Evolutionary conservation across 768 basidiomycete species (phyloP), one percentile per base, ranked within the genome.

Genomic region (Termitomyces sp.): DNA sequence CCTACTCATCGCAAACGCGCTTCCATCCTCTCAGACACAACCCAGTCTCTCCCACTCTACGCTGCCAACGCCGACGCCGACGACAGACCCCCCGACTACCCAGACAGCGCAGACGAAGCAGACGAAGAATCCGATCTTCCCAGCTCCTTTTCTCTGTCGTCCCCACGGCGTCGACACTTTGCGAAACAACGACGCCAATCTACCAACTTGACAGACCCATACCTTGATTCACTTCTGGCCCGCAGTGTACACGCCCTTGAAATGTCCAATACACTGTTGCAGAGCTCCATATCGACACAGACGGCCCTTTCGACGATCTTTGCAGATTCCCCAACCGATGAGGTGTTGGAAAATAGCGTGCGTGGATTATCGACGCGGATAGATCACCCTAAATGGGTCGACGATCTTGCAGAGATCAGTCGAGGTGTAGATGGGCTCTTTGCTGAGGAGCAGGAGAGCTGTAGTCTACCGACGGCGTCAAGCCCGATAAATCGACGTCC

Each of bases 241-340:
- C 83, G 90, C 58, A 90, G 88, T 60, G 88, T 93, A 14, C 84
- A 90, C 69, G 90, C 90, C 1, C 75, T 93, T 9, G 91, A 93
- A 66, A 84, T 91, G 77, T 93, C 90, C 5, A 93, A 93, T 55
- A 78, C 83, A 2, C 73, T 93, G 11, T 73, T 93, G 10, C 85
- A 89, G 64, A 84, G 82, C 12, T 87, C 87, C 21, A 85, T 91
- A 62, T 80, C 84, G 40, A 85, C 90, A 0, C 85, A 87, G 58
- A 76, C 83, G 12, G 81, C 69, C 45, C 64, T 76, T 17, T 69
- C 77, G 9, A 70, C 75, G 3, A 70, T 85, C 40, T 68, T 86
- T 30, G 74, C 76, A 15, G 82, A 80, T 54, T 69, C 68, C 7
- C 66, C 72, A 19, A 71, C 70, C 5, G 84, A 86, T 57, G 71